Conservation (phyloP, 768 basidiomycete species). For the Termitomyces sp. region DNA sequence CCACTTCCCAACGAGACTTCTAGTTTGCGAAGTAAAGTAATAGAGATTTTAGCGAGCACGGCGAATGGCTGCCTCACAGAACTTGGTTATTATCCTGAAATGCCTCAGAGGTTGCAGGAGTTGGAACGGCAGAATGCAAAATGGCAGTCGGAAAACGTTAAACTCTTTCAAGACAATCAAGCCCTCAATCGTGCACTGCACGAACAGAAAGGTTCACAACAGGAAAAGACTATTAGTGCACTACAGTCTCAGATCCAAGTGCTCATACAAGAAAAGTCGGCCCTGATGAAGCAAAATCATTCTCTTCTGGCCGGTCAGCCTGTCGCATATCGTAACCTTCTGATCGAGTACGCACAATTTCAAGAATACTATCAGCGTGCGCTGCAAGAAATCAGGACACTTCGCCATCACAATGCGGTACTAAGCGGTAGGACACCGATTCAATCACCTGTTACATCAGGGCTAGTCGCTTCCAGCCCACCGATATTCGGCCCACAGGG, state of each 20-base stretch:
- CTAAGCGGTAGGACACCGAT: neutral
- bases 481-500: neutral
- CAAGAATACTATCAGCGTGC: constrained; percentile 11
- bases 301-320: constrained; percentile 10
- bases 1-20: neutral
- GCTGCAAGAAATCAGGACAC: constrained; percentile 14
- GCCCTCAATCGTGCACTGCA: constrained; percentile 21
- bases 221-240: constrained; percentile 14
- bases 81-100: constrained; percentile 39
- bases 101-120: constrained; percentile 30
- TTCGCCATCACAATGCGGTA: constrained; percentile 11
- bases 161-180: constrained; percentile 34
- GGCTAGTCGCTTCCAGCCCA: neutral
- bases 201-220: constrained; percentile 16
- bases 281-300: constrained; percentile 14
- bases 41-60: constrained; percentile 37
- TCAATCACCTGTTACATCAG: constrained; percentile 1
- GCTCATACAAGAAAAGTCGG: constrained; percentile 15
- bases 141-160: constrained; percentile 31
- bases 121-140: constrained; percentile 24
- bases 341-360: constrained; percentile 14
- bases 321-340: constrained; percentile 13
- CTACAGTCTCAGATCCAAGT: constrained; percentile 18
- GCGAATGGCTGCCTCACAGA: constrained; percentile 42
- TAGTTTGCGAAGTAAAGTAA: constrained; percentile 28